These are phyloP conservation scores for Penicillium waksmanii DNA, from an alignment of 495 filamentous ascomycete species.

Conservation along the genomic window DNA sequence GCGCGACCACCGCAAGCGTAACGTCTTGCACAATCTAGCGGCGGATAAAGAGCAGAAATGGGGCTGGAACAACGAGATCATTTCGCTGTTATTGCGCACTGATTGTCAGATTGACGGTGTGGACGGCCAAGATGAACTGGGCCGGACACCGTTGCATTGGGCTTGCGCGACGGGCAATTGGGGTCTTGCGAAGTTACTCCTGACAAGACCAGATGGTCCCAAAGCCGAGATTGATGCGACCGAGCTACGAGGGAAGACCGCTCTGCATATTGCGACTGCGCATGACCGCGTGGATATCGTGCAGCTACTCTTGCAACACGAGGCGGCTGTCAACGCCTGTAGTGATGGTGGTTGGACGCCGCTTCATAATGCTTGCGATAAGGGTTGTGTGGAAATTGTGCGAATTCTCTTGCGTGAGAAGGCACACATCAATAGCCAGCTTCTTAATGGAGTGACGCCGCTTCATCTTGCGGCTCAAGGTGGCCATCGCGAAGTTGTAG, in stretches of 20 bases:
- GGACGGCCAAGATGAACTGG: slow-evolving; percentile 47
- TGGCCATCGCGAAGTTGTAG: slow-evolving; percentile 60
- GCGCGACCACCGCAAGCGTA: slow-evolving; percentile 39
- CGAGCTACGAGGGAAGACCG: slow-evolving; percentile 62
- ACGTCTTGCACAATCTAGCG: slow-evolving; percentile 58
- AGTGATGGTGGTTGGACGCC: slow-evolving; percentile 68
- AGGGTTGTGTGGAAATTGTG: slow-evolving; percentile 54
- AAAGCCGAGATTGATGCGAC: slow-evolving; percentile 53
- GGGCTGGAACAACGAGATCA: slow-evolving; percentile 56
- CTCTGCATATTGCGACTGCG: slow-evolving; percentile 61
- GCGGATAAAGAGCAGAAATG: slow-evolving; percentile 53
- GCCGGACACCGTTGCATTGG: slow-evolving; percentile 65
- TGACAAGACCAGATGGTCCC: slow-evolving; percentile 46
- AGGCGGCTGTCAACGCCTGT: slow-evolving; percentile 56
- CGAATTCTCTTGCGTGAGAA: slow-evolving; percentile 51
- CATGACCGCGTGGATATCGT: slow-evolving; percentile 59
- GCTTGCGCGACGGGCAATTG: slow-evolving; percentile 64
- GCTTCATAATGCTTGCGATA: slow-evolving; percentile 65
- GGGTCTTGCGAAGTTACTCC: slow-evolving; percentile 56
- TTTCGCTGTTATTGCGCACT: slow-evolving; percentile 47
- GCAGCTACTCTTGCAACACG: slow-evolving; percentile 53
- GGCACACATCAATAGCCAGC: slow-evolving; percentile 58
- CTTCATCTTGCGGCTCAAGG: slow-evolving; percentile 65
- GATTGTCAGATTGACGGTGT: slow-evolving; percentile 47
- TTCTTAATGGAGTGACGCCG: slow-evolving; percentile 63